phyloP scores from a whole-genome alignment of 2,329 filamentous ascomycete genomes.

The Bipolaris cookei region DNA sequence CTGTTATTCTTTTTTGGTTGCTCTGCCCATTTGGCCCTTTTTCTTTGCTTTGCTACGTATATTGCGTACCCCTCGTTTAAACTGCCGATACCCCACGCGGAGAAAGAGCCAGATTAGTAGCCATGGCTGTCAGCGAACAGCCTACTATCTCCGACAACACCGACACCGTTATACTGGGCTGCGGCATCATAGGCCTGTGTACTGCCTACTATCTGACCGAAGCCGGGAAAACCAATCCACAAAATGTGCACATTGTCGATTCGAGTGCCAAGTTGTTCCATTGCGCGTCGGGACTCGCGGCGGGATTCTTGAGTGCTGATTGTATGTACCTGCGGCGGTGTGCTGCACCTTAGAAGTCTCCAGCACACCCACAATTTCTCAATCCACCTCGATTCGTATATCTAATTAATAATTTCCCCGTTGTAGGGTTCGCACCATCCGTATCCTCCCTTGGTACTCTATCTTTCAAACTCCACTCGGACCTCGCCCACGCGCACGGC shows the following conservation, averaged over 20 bases:
- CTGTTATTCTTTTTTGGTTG: not conserved
- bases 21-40: not conserved
- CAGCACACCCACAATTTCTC: not conserved
- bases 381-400: not conserved
- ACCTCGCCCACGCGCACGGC: constrained; percentile 65
- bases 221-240: constrained; percentile 44
- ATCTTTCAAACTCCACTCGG: constrained; percentile 71
- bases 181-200: constrained; percentile 55
- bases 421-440: constrained; percentile 63
- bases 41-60: not conserved
- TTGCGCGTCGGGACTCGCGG: constrained; percentile 76
- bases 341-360: not conserved
- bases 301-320: constrained; percentile 74
- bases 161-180: constrained; percentile 49
- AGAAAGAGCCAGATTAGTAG: not conserved
- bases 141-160: constrained; percentile 10
- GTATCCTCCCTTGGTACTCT: constrained; percentile 67
- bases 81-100: constrained; percentile 7
- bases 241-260: constrained; percentile 65
- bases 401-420: not conserved
- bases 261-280: constrained; percentile 67
- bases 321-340: constrained; percentile 53
- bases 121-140: constrained; percentile 4
- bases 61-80: not conserved
- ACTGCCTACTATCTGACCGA: constrained; percentile 68